Evolutionary conservation across 2,329 filamentous ascomycete genomes (phyloP).

Genomic region (Verticillium albo-atrum): DNA sequence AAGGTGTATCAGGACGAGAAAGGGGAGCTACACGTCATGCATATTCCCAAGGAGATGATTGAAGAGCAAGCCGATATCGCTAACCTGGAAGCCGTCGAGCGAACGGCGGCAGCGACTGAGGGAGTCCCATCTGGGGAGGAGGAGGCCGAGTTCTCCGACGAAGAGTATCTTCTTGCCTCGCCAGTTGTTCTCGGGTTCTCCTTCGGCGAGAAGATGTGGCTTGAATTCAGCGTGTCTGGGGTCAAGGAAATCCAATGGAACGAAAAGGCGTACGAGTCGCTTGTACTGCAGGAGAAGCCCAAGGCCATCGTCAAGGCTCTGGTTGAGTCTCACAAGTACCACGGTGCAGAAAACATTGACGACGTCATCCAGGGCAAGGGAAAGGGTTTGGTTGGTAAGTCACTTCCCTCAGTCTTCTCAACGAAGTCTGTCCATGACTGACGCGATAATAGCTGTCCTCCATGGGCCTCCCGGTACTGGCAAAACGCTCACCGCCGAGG

Average conservation of each 20-base stretch:
- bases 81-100: slow-evolving; percentile 38
- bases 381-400: slow-evolving; percentile 59
- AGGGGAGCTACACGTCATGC: slow-evolving; percentile 24
- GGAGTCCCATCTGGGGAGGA: slow-evolving; percentile 2
- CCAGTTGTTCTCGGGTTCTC: slow-evolving; percentile 47
- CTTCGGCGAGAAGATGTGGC: slow-evolving; percentile 41
- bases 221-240: slow-evolving; percentile 43
- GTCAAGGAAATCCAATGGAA: slow-evolving; percentile 43
- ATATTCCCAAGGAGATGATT: slow-evolving; percentile 26
- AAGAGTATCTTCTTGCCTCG: slow-evolving; percentile 34
- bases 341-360: slow-evolving; percentile 47
- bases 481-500: slow-evolving; percentile 45
- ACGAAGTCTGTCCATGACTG: background rate
- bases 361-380: slow-evolving; percentile 50
- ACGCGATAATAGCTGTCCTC: slow-evolving; percentile 40
- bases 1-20: slow-evolving; percentile 46
- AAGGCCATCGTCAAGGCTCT: slow-evolving; percentile 48
- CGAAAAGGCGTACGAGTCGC: slow-evolving; percentile 38
- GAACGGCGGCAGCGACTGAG: background rate
- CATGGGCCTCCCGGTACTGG: slow-evolving; percentile 44
- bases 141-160: slow-evolving; percentile 37
- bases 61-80: slow-evolving; percentile 34
- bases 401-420: slow-evolving; percentile 27
- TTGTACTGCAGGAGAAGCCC: slow-evolving; percentile 42
- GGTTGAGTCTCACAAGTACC: slow-evolving; percentile 63